phyloP scores from a whole-genome alignment of 768 basidiomycete genomes.

The Pulveroboletus sp. region DNA sequence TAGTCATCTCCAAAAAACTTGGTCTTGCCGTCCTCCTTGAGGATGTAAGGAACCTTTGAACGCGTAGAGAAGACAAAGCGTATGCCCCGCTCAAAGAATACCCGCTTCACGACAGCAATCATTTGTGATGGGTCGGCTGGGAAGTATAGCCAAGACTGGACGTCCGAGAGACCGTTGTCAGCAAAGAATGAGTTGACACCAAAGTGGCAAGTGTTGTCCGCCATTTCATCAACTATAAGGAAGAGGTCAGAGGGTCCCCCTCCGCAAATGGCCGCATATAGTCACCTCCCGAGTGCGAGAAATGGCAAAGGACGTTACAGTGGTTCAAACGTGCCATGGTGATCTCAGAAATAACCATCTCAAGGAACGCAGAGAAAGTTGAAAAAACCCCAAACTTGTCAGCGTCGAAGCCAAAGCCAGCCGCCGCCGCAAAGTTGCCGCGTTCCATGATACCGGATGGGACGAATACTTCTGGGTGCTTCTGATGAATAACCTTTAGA shows the following conservation, averaged over 20 bases:
- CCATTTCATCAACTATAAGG: constrained; percentile 64
- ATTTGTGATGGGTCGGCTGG: constrained; percentile 83
- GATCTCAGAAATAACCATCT: constrained; percentile 86
- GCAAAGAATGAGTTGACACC: constrained; percentile 86
- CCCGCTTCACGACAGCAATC: constrained; percentile 68
- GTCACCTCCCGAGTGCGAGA: constrained; percentile 83
- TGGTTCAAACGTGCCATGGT: constrained; percentile 93
- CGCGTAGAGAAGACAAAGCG: constrained; percentile 90
- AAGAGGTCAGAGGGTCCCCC: background rate
- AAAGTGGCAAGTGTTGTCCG: constrained; percentile 60
- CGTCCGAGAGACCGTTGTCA: constrained; percentile 83
- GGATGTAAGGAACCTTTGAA: constrained; percentile 84
- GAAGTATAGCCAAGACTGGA: constrained; percentile 82
- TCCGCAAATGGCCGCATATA: constrained; percentile 7
- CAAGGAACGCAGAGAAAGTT: constrained; percentile 88
- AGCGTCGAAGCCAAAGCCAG: constrained; percentile 81
- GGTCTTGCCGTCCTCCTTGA: constrained; percentile 68
- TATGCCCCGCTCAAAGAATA: constrained; percentile 81
- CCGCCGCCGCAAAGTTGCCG: constrained; percentile 80
- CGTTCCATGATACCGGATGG: constrained; percentile 88
- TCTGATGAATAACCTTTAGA: constrained; percentile 83
- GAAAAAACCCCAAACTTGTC: constrained; percentile 88
- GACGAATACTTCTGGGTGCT: constrained; percentile 85
- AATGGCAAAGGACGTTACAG: constrained; percentile 85
- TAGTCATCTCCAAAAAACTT: constrained; percentile 69